Evolutionary conservation across 1,139 yeast species (phyloP).

Genomic region (Pichia sp.): DNA sequence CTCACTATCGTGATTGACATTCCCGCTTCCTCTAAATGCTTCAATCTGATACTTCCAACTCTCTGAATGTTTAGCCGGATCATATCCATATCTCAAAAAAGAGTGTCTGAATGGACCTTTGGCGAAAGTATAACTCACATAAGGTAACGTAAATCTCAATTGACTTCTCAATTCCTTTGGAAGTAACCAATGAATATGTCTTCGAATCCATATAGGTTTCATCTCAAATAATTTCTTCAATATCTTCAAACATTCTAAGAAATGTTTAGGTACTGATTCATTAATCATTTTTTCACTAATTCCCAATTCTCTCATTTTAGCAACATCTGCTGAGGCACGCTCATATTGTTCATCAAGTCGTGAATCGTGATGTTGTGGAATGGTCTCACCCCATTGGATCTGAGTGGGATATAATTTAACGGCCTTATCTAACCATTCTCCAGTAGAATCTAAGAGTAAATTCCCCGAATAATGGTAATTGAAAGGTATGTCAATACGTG

Average conservation of each 20-base stretch:
- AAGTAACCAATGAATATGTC: slow-evolving; percentile 57
- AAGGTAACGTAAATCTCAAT: slow-evolving; percentile 73
- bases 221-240: slow-evolving; percentile 49
- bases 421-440: slow-evolving; percentile 36
- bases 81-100: slow-evolving; percentile 71
- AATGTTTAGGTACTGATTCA: slow-evolving; percentile 21
- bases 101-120: slow-evolving; percentile 96
- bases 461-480: slow-evolving; percentile 49
- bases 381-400: slow-evolving; percentile 38
- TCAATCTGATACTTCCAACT: slow-evolving; percentile 71
- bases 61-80: slow-evolving; percentile 50
- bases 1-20: slow-evolving; percentile 26
- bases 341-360: slow-evolving; percentile 33
- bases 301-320: slow-evolving; percentile 22
- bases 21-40: slow-evolving; percentile 51
- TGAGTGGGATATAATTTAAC: slow-evolving; percentile 42
- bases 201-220: slow-evolving; percentile 84
- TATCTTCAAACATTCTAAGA: slow-evolving; percentile 46
- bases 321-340: slow-evolving; percentile 26
- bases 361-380: slow-evolving; percentile 39
- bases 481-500: slow-evolving; percentile 69
- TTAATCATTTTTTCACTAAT: slow-evolving; percentile 17
- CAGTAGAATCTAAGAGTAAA: slow-evolving; percentile 45
- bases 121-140: slow-evolving; percentile 69
- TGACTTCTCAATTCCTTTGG: slow-evolving; percentile 45